phyloP scores from a whole-genome alignment of 257 asterid genomes.

The Solanum pinnatisectum region DNA sequence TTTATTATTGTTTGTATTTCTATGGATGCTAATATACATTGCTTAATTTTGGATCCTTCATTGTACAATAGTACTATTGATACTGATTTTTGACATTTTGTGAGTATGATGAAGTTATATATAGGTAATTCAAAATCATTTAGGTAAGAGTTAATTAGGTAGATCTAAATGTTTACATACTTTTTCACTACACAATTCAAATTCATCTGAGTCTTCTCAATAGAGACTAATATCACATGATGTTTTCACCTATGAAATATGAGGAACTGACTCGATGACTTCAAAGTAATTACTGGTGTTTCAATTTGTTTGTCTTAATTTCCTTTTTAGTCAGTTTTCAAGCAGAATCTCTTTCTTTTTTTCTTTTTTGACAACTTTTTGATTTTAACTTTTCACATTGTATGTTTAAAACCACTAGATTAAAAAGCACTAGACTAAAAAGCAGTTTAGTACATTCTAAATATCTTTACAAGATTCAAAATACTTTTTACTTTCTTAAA shows the following conservation, averaged over 20 bases:
- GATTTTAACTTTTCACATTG: not conserved
- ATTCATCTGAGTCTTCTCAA: not conserved
- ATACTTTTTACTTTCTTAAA: not conserved
- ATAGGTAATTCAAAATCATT: not conserved
- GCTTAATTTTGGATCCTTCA: not conserved
- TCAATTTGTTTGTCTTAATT: not conserved
- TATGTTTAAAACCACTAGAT: not conserved
- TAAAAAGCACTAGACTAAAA: not conserved
- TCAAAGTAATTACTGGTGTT: not conserved
- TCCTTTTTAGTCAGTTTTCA: not conserved
- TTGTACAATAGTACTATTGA: not conserved
- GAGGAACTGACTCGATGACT: not conserved
- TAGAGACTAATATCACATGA: not conserved
- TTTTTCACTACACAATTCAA: not conserved
- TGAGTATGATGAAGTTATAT: not conserved
- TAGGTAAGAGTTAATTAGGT: not conserved
- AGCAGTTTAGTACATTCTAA: not conserved
- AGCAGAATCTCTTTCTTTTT: not conserved
- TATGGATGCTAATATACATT: not conserved
- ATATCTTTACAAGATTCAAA: not conserved
- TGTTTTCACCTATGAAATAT: not conserved
- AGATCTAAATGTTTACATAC: not conserved
- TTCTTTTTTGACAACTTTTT: not conserved
- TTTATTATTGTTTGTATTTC: not conserved
- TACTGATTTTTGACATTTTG: not conserved